These are phyloP conservation scores for Phytophthora europaea DNA, from an alignment of 352 stramenopile genomes.

Conservation along the genomic window DNA sequence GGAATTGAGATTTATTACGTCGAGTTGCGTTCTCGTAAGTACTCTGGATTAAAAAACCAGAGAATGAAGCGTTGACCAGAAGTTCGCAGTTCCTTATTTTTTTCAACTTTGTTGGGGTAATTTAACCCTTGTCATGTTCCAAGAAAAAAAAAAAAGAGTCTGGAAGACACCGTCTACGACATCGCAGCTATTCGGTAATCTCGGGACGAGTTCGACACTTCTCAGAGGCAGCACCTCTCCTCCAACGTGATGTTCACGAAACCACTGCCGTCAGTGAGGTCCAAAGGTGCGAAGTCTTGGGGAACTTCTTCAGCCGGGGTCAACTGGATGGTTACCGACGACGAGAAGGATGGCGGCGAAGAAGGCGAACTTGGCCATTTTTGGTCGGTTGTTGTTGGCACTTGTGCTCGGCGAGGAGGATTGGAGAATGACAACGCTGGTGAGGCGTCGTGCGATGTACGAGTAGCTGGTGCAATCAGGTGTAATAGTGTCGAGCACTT, in stretches of 20 bases:
- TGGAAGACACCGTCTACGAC: too few relatives aligned
- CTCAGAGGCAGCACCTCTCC: not conserved
- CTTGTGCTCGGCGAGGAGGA: conserved; percentile 8
- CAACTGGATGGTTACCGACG: not conserved
- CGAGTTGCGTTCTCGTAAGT: too few relatives aligned
- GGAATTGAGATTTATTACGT: too few relatives aligned
- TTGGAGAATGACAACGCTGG: conserved; percentile 10
- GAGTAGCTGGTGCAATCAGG: not conserved
- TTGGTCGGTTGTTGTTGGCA: not conserved
- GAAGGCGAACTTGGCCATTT: conserved; percentile 18
- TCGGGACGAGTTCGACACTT: not conserved
- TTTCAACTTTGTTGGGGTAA: too few relatives aligned
- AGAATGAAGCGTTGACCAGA: too few relatives aligned
- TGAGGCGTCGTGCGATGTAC: not conserved
- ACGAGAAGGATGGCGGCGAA: conserved; percentile 11
- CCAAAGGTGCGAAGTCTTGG: not conserved
- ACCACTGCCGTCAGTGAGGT: not conserved
- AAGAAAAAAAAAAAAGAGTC: too few relatives aligned
- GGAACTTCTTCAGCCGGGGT: not conserved
- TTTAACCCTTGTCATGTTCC: too few relatives aligned
- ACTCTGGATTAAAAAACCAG: too few relatives aligned
- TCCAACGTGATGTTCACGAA: not conserved
- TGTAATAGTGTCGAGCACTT: not conserved
- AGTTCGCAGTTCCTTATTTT: too few relatives aligned
- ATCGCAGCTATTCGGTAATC: too few relatives aligned